Percentiles rank a stretch among this genome's conserved stretches.
These are phyloP conservation scores for Raphanus raphanistrum DNA, from an alignment of 345 rosid species.

Conservation along the genomic window DNA sequence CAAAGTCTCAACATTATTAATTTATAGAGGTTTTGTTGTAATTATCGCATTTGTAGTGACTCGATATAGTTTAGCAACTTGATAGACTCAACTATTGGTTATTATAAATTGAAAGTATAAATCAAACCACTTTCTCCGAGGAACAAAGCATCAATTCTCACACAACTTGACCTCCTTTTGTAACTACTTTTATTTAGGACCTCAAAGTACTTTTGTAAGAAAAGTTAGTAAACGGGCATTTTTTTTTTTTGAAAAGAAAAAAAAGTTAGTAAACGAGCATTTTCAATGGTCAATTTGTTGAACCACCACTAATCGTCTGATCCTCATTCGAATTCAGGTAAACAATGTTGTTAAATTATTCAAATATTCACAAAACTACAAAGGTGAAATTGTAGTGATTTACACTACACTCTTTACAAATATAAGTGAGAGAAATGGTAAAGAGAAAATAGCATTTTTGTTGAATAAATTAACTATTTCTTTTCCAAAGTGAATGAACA, in stretches of 20 bases:
- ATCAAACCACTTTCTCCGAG: slow-evolving; percentile 1
- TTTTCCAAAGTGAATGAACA: neutral
- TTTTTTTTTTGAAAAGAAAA: too few species aligned
- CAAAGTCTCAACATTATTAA: too few species aligned
- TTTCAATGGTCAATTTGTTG: slow-evolving; percentile 25
- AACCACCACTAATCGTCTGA: slow-evolving; percentile 31
- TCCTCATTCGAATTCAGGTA: slow-evolving; percentile 14
- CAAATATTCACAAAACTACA: slow-evolving; percentile 3
- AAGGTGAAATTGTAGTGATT: neutral
- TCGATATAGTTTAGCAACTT: neutral
- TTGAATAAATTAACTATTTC: neutral
- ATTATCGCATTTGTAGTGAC: neutral
- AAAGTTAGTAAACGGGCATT: neutral
- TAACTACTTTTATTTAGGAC: slow-evolving; percentile 24
- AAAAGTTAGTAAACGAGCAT: neutral
- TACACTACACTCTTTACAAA: slow-evolving; percentile 4
- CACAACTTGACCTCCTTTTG: slow-evolving; percentile 24
- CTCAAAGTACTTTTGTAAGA: slow-evolving; percentile 9
- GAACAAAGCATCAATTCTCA: slow-evolving; percentile 34
- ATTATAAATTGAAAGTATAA: neutral
- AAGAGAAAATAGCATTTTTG: neutral
- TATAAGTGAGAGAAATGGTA: neutral
- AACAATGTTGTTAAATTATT: neutral
- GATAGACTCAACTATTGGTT: neutral
- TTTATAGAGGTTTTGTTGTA: too few species aligned